A percentile compares a stretch with the other conserved stretches of the same genome.
Conservation (phyloP, 345 rosid genomes). For the Odontarrhena argentea region DNA sequence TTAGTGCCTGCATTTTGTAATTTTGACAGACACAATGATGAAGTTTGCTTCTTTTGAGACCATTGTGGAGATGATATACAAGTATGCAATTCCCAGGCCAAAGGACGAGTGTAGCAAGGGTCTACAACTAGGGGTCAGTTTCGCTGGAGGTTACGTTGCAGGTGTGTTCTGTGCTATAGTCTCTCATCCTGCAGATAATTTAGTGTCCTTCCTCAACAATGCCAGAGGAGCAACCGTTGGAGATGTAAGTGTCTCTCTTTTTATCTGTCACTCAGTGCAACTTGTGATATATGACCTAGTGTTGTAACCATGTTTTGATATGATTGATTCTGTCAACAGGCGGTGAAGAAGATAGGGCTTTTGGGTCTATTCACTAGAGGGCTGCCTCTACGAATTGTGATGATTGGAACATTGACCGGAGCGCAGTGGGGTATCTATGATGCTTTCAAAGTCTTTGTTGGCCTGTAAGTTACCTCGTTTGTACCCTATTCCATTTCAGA, state of each 20-base stretch:
- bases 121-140: constrained; percentile 89
- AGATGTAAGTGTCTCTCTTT: constrained; percentile 60
- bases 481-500: neutral
- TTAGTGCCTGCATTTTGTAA: neutral
- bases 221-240: constrained; percentile 97
- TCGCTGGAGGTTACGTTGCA: constrained; percentile 93
- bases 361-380: constrained; percentile 98
- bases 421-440: constrained; percentile 98
- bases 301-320: neutral
- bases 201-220: constrained; percentile 96
- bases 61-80: constrained; percentile 87
- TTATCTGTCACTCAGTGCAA: neutral
- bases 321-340: constrained; percentile 45
- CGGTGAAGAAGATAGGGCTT: constrained; percentile 90
- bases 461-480: constrained; percentile 70
- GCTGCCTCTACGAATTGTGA: constrained; percentile 94
- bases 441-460: constrained; percentile 96
- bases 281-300: neutral
- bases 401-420: constrained; percentile 98
- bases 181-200: constrained; percentile 96
- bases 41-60: constrained; percentile 96
- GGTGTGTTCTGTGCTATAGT: constrained; percentile 89
- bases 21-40: constrained; percentile 92
- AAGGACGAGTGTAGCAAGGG: constrained; percentile 83
- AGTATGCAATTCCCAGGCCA: constrained; percentile 79